These are phyloP conservation scores for Margaritispora aquatica DNA, from an alignment of 495 filamentous ascomycete species.

Conservation along the genomic window DNA sequence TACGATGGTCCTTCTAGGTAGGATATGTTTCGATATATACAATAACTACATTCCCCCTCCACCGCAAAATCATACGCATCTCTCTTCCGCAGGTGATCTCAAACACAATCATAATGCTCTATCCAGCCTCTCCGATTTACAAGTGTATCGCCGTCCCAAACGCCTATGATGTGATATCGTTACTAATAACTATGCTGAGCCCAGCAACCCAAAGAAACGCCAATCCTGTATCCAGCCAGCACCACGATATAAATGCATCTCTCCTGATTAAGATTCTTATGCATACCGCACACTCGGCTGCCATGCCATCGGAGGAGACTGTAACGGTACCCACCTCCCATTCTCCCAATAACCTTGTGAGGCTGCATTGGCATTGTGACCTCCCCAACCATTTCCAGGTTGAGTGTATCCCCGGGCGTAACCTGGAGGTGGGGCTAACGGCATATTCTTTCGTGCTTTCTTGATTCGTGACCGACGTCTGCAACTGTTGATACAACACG, in stretches of 20 bases:
- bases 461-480: constrained; percentile 29
- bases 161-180: background rate
- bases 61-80: background rate
- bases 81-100: background rate
- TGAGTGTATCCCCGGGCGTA: background rate
- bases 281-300: constrained; percentile 21
- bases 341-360: constrained; percentile 3
- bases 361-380: background rate
- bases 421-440: constrained; percentile 7
- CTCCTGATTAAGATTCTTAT: too few relatives aligned
- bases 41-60: background rate
- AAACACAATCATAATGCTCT: background rate
- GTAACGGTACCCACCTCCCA: constrained; percentile 5
- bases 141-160: background rate
- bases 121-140: background rate
- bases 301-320: constrained; percentile 10
- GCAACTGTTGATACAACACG: constrained; percentile 53
- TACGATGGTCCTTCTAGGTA: too few relatives aligned
- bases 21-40: background rate
- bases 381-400: background rate
- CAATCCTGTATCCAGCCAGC: background rate
- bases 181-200: background rate
- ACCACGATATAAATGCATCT: background rate
- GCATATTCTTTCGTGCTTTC: background rate
- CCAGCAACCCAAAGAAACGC: constrained; percentile 1